Conservation (phyloP, 1,284 basidiomycete species). For the Hemileccinum hortonii region DNA sequence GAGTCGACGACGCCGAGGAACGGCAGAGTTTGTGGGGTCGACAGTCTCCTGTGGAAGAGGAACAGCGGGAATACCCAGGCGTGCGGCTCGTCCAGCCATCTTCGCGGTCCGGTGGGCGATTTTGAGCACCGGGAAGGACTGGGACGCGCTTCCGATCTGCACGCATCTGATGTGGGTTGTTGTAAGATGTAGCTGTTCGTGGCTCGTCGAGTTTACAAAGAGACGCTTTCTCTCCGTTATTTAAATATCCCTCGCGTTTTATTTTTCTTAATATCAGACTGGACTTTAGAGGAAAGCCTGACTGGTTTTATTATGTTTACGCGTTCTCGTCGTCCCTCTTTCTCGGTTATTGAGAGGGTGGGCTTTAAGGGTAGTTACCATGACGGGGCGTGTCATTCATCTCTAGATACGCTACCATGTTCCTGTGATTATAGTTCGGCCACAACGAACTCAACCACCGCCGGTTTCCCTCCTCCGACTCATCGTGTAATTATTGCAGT, state of each 20-base stretch:
- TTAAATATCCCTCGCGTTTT: background rate
- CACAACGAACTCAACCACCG: too few species aligned
- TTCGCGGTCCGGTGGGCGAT: slow-evolving; percentile 13
- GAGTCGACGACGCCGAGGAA: slow-evolving; percentile 29
- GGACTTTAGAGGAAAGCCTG: background rate
- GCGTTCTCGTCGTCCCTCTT: too few species aligned
- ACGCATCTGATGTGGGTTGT: slow-evolving; percentile 2
- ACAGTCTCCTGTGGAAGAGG: slow-evolving; percentile 24
- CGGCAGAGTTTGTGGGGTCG: slow-evolving; percentile 27
- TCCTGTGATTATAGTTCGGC: too few species aligned
- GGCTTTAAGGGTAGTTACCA: too few species aligned
- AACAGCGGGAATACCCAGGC: slow-evolving; percentile 2
- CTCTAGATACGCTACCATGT: too few species aligned
- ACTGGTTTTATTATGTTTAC: background rate
- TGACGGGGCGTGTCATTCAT: too few species aligned
- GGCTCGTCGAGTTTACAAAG: too few species aligned
- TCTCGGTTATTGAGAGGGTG: too few species aligned
- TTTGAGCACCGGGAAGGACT: slow-evolving; percentile 13
- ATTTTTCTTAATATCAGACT: background rate
- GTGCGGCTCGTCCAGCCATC: slow-evolving; percentile 24
- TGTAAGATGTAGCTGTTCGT: too few species aligned
- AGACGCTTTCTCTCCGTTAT: background rate
- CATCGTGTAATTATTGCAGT: too few species aligned
- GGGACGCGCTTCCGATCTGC: background rate
- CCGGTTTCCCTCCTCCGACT: too few species aligned